Evolutionary conservation across 2,329 filamentous ascomycete genomes (phyloP).

Genomic region (Botrytis galanthina): DNA sequence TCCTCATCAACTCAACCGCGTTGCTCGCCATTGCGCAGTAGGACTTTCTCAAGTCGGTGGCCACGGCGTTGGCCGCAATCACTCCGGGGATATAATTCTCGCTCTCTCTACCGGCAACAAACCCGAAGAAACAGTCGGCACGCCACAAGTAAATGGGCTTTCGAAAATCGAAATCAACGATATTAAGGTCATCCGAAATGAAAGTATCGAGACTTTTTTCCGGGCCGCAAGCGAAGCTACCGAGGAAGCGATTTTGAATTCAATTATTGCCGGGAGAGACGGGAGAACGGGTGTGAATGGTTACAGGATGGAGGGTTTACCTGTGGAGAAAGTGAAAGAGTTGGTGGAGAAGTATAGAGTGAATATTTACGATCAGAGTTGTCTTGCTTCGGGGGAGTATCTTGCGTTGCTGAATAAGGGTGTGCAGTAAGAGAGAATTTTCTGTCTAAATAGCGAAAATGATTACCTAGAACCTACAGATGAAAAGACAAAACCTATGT

Average conservation of each 20-base stretch:
- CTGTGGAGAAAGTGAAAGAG: constrained; percentile 41
- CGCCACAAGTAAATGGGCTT: constrained; percentile 32
- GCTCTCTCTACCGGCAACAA: constrained; percentile 61
- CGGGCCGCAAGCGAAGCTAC: constrained; percentile 61
- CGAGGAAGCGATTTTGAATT: constrained; percentile 66
- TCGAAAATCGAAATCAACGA: constrained; percentile 43
- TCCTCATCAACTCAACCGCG: constrained; percentile 53
- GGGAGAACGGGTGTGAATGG: constrained; percentile 55
- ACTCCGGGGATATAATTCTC: constrained; percentile 65
- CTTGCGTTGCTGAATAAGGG: background rate
- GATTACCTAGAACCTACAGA: too few species aligned
- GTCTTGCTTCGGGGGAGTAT: background rate
- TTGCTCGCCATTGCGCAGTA: constrained; percentile 60
- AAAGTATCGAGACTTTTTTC: constrained; percentile 60
- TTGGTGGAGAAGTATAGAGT: constrained; percentile 29
- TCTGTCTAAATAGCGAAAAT: too few species aligned
- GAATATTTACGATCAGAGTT: constrained; percentile 18
- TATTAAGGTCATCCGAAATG: constrained; percentile 53
- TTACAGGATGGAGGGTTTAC: constrained; percentile 49
- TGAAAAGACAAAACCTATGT: too few species aligned
- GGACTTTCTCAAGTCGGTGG: constrained; percentile 59
- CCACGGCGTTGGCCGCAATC: constrained; percentile 53
- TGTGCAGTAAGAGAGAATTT: background rate
- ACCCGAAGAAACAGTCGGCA: constrained; percentile 30
- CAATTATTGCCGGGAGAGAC: constrained; percentile 56